phyloP scores from a whole-genome alignment of 345 rosid genomes.

The Eucalyptus polyanthemos region DNA sequence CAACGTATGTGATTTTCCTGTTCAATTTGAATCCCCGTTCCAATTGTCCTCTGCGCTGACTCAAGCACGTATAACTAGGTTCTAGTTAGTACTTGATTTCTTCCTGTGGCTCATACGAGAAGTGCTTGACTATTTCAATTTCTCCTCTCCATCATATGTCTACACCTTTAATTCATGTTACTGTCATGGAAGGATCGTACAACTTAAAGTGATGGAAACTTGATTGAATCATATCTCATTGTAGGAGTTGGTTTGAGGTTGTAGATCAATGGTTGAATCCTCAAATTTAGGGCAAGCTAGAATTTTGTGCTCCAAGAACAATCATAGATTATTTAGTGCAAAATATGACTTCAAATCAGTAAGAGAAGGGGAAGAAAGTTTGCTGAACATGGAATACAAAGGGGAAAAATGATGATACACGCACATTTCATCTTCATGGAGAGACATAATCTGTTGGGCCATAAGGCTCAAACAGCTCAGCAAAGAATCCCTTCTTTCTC shows the following conservation, averaged over 20 bases:
- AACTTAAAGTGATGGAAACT: not conserved
- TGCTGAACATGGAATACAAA: not conserved
- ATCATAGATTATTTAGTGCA: not conserved
- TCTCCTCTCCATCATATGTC: not conserved
- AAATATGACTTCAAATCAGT: not conserved
- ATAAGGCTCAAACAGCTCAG: slow-evolving; percentile 25
- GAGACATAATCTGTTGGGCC: slow-evolving; percentile 27
- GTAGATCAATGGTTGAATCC: not conserved
- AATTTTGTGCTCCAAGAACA: not conserved
- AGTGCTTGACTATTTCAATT: not conserved
- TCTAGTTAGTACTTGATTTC: not conserved
- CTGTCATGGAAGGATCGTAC: not conserved
- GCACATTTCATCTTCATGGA: not conserved
- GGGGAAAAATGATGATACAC: not conserved
- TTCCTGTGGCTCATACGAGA: not conserved
- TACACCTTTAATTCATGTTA: not conserved
- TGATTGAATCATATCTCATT: not conserved
- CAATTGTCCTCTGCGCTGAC: not conserved
- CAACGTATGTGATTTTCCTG: not conserved
- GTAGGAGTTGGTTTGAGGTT: not conserved
- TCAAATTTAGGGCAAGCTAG: not conserved
- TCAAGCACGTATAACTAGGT: not conserved
- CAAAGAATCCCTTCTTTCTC: slow-evolving; percentile 23
- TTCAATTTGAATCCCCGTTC: not conserved
- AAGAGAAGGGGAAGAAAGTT: not conserved